Evolutionary conservation across 768 basidiomycete genomes (phyloP).

Genomic region (Nidularia pulvinata): DNA sequence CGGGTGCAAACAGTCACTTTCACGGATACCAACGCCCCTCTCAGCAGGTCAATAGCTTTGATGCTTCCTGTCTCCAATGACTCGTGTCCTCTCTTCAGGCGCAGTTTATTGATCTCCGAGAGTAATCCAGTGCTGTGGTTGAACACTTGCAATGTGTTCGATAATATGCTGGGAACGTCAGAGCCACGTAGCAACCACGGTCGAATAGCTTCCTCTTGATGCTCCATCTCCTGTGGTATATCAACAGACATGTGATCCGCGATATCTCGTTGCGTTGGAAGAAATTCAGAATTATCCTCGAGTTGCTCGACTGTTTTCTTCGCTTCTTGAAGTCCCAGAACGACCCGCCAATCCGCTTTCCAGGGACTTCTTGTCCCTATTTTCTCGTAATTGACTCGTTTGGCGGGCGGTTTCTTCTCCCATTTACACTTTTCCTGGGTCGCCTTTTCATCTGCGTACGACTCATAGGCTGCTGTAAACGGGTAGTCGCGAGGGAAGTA

Average conservation of each 20-base stretch:
- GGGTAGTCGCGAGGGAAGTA: conserved; percentile 88
- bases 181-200: conserved; percentile 77
- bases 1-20: conserved; percentile 58
- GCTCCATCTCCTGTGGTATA: conserved; percentile 11
- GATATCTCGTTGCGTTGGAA: conserved; percentile 60
- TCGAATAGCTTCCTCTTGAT: too few species aligned
- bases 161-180: conserved; percentile 43
- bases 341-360: conserved; percentile 70
- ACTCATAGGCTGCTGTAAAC: conserved; percentile 48
- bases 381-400: conserved; percentile 71
- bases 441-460: conserved; percentile 46
- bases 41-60: conserved; percentile 44
- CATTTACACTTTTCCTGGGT: conserved; percentile 59
- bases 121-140: conserved; percentile 44
- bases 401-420: conserved; percentile 86
- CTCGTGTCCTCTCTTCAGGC: conserved; percentile 50
- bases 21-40: conserved; percentile 69
- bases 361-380: conserved; percentile 73
- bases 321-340: conserved; percentile 51
- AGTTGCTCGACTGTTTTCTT: conserved; percentile 7
- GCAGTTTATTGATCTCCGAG: conserved; percentile 56
- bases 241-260: conserved; percentile 15
- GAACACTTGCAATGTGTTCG: conserved; percentile 31
- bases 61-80: conserved; percentile 29
- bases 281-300: conserved; percentile 28